Evolutionary conservation across 1,284 basidiomycete species (phyloP), one percentile per base, ranked within the genome.

Genomic region (Acaromyces ingoldii): DNA sequence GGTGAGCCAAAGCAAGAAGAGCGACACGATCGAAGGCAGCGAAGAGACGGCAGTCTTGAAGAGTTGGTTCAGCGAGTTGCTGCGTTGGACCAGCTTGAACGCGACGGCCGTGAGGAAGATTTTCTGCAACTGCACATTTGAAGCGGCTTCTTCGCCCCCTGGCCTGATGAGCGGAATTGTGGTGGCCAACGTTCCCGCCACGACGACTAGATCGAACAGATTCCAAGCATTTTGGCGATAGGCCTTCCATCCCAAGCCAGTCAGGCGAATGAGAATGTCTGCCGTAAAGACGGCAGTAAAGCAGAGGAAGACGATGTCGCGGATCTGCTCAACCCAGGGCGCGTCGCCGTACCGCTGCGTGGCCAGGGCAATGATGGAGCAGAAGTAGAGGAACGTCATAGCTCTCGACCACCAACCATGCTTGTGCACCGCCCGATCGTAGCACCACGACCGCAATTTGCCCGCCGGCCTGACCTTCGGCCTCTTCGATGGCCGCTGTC

Each of bases 31-130:
- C 19, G 87, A 85, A 0, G 89, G 89, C 28, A 96, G 78, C 77
- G 89, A 91, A 39, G 91, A 85, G 15, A 89, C 82, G 1, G 90
- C 89, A 6, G 91, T 96, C 78, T 96, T 96, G 83, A 97, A 97
- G 17, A 98, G 80, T 77, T 95, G 90, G 69, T 97, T 97, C 55
- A 98, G 80, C 59, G 84, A 85, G 68, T 91, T 86, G 57, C 86
- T 87, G 46, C 88, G 83, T 73, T 96, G 90, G 1, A 96, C 89
- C 21, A 98, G 82, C 77, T 98, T 98, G 81, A 97, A 86, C 0
- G 89, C 85, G 47, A 96, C 88, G 60, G 85, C 86, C 58, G 93
- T 90, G 39, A 98, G 81, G 78, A 98, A 97, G 10, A 97, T 81
- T 77, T 96, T 97, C 73, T 96, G 90, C 0, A 96, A 79, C 70